A percentile compares a stretch with the other conserved stretches of the same genome.
Conservation (phyloP, 177 flowering plant genomes). For the Tripterygium wilfordii region DNA sequence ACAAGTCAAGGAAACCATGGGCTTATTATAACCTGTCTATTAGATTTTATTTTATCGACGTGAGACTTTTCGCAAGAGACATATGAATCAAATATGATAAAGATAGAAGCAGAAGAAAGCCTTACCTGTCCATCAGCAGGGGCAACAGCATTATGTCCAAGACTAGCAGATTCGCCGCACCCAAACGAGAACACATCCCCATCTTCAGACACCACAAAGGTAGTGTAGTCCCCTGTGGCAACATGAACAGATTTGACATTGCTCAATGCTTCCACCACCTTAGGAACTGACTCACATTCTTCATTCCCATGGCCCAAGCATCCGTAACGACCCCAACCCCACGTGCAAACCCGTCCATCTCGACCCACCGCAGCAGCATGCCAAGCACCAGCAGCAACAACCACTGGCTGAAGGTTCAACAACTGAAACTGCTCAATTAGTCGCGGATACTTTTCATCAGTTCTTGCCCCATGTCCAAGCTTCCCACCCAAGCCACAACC, state of each 20-base stretch:
- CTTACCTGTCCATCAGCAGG: slow-evolving; percentile 56
- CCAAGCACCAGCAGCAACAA: slow-evolving; percentile 97
- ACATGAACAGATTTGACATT: slow-evolving; percentile 82
- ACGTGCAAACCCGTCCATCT: slow-evolving; percentile 95
- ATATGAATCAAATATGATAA: no score
- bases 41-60: no score
- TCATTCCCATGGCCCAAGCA: slow-evolving; percentile 97
- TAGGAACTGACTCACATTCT: slow-evolving; percentile 81
- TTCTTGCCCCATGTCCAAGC: slow-evolving; percentile 83
- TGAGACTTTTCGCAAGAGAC: no score
- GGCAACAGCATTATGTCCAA: slow-evolving; percentile 74
- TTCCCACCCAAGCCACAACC: slow-evolving; percentile 98
- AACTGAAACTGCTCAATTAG: slow-evolving; percentile 69
- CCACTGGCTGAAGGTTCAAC: slow-evolving; percentile 77
- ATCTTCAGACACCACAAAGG: slow-evolving; percentile 83
- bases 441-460: slow-evolving; percentile 78
- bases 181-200: slow-evolving; percentile 97
- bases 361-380: slow-evolving; percentile 92
- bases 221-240: slow-evolving; percentile 92
- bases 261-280: slow-evolving; percentile 71
- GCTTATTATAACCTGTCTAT: no score
- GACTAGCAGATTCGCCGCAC: slow-evolving; percentile 85
- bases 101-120: neutral
- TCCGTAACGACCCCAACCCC: slow-evolving; percentile 99
- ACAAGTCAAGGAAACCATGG: no score